Evolutionary conservation across 2,329 filamentous ascomycete genomes (phyloP), one percentile per base, ranked within the genome.

Genomic region (Phyllosticta citrichinensis): DNA sequence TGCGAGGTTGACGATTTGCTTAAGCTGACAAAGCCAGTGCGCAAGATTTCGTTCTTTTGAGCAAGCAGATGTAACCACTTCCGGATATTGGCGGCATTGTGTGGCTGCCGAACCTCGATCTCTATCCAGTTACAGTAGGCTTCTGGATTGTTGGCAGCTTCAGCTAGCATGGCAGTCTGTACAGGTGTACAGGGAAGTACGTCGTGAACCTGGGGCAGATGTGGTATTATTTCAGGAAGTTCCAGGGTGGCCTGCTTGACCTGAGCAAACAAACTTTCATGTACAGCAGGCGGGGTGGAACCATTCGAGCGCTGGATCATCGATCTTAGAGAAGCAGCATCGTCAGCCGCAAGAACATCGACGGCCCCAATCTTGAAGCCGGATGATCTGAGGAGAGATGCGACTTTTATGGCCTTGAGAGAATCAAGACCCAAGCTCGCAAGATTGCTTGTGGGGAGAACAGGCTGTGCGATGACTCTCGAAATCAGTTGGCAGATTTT

Each of bases 91-190:
- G 62, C 35, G 47, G 67, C 69, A 1, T 63, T 65, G 0, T 75
- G 52, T 12, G 35, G 9, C 65, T 1, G 70, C 40, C 1, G 68
- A 66, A 33, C 77, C n/a, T 82, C 76, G 1, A 95, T 70, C 66
- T 88, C 82, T 11, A 94, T 76, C 77, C 86, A 86, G 66, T 96
- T 97, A 74, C 87, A 88, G 69, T 97, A 96, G 8, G 86, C 80
- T 55, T 73, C 74, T 1, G 78, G 64, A 63, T 86, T 77, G 19
- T 76, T 78, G 2, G 79, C 73, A 0, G 89, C 92, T 74, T 96
- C 90, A 0, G 83, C 79, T 17, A 96, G 78, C 90, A 96, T 95
- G 1, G 89, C 86, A 19, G 81, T 76, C 67, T 97, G 92, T 10
- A 94, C 77, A 14, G 85, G 81, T 3, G 86, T 92, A 70, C 89